These are phyloP conservation scores for Aspergillus puulaauensis DNA, from an alignment of 2,329 filamentous ascomycete genomes.

Conservation along the genomic window DNA sequence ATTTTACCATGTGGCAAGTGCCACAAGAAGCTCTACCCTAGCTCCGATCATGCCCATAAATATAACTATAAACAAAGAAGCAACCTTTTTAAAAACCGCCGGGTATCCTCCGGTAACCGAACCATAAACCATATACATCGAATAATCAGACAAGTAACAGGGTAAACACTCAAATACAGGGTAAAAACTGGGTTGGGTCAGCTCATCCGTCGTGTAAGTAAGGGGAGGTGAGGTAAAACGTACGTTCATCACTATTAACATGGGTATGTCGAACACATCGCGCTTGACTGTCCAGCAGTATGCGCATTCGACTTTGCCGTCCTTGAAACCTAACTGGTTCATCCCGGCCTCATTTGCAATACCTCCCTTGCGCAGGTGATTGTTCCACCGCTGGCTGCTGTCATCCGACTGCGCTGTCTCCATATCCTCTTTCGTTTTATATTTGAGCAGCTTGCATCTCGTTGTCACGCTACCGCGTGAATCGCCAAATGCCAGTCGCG, in stretches of 20 bases:
- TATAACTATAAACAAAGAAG: conserved; percentile 6
- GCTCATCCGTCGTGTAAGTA: not conserved
- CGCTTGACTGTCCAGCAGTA: conserved; percentile 97
- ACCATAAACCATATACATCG: conserved; percentile 5
- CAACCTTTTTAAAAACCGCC: conserved; percentile 8
- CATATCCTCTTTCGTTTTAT: conserved; percentile 69
- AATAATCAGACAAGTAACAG: conserved; percentile 1
- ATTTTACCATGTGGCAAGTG: too few species aligned
- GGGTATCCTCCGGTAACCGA: conserved; percentile 7
- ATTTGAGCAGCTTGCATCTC: conserved; percentile 84
- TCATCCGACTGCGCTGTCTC: conserved; percentile 45
- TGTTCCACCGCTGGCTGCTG: conserved; percentile 48
- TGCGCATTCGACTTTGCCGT: conserved; percentile 90
- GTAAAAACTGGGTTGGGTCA: conserved; percentile 40
- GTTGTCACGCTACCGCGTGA: conserved; percentile 81
- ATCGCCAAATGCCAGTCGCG: conserved; percentile 87
- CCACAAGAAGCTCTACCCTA: conserved; percentile 1
- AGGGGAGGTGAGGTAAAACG: conserved; percentile 46
- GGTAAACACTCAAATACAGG: conserved; percentile 41
- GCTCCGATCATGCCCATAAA: conserved; percentile 1
- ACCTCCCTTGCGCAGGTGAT: conserved; percentile 44
- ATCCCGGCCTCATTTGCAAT: conserved; percentile 64
- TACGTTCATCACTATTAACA: conserved; percentile 98
- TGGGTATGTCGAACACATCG: conserved; percentile 96
- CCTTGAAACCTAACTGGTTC: conserved; percentile 72